Evolutionary conservation across 331 rosid genomes (phyloP).

Genomic region (Malus hybrid): DNA sequence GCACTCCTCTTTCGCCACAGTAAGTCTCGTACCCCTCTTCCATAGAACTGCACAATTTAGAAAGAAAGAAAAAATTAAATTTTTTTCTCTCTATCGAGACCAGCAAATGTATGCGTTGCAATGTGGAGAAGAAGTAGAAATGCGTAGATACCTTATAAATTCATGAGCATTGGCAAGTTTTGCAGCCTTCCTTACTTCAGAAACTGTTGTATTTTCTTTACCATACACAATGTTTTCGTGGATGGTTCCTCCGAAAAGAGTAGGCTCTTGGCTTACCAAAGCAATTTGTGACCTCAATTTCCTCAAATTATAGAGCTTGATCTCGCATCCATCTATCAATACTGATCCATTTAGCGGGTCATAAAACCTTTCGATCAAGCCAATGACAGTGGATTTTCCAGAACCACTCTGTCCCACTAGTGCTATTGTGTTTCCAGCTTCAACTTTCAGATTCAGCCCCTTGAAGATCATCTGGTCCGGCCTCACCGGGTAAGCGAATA

Average conservation of each 20-base stretch:
- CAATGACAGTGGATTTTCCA: constrained; percentile 75
- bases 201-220: constrained; percentile 42
- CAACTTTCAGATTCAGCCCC: constrained; percentile 46
- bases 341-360: constrained; percentile 58
- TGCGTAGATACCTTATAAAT: constrained; percentile 48
- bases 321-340: constrained; percentile 40
- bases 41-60: constrained; percentile 43
- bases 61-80: not conserved
- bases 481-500: constrained; percentile 58
- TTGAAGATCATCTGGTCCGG: constrained; percentile 70
- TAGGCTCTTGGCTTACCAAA: constrained; percentile 72
- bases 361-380: constrained; percentile 73
- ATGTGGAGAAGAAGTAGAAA: not conserved
- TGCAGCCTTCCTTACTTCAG: constrained; percentile 56
- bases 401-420: constrained; percentile 80
- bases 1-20: constrained; percentile 84
- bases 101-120: not conserved
- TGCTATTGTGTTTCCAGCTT: constrained; percentile 66
- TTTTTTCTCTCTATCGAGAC: not conserved
- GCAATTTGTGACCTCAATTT: constrained; percentile 64
- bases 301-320: constrained; percentile 44
- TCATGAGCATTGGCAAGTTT: constrained; percentile 70
- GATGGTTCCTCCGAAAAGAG: constrained; percentile 70
- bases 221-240: constrained; percentile 68
- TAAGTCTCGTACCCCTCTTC: constrained; percentile 56